Evolutionary conservation across 2,329 filamentous ascomycete genomes (phyloP).

Genomic region (Colletotrichum sp.): DNA sequence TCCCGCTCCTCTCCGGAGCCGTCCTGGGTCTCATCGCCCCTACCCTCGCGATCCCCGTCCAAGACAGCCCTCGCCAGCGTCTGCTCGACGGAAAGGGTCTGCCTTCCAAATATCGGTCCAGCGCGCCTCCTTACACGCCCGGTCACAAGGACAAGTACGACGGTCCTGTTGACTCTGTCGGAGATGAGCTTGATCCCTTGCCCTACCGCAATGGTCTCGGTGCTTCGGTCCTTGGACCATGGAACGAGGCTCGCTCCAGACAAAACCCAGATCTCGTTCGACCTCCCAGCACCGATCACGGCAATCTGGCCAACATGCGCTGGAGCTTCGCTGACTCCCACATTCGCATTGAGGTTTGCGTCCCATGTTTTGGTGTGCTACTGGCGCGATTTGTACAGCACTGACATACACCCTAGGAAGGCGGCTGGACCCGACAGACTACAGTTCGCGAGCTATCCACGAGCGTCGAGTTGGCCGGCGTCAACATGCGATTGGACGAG

Average conservation of each 20-base stretch:
- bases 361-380: accelerated
- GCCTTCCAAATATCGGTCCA: constrained; percentile 44
- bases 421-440: constrained; percentile 79
- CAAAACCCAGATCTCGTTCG: constrained; percentile 76
- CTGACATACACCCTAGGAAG: constrained; percentile 53
- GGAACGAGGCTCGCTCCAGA: constrained; percentile 71
- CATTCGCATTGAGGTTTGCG: constrained; percentile 63
- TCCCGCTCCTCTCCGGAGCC: background rate
- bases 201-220: constrained; percentile 71
- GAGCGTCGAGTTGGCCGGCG: constrained; percentile 74
- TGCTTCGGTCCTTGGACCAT: constrained; percentile 70
- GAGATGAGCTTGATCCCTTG: constrained; percentile 65
- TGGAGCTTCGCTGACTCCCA: constrained; percentile 74
- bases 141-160: constrained; percentile 67
- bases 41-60: constrained; percentile 11
- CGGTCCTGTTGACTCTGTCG: constrained; percentile 63
- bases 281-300: constrained; percentile 75
- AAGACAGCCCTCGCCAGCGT: constrained; percentile 62
- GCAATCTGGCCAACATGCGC: constrained; percentile 72
- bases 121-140: constrained; percentile 60
- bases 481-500: constrained; percentile 79
- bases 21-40: background rate
- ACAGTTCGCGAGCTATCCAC: constrained; percentile 68
- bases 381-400: background rate
- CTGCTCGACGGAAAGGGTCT: constrained; percentile 55